Evolutionary conservation across 176 grass and related monocot species (phyloP), one percentile per base, ranked within the genome.

Genomic region (Bothriochloa decipiens): DNA sequence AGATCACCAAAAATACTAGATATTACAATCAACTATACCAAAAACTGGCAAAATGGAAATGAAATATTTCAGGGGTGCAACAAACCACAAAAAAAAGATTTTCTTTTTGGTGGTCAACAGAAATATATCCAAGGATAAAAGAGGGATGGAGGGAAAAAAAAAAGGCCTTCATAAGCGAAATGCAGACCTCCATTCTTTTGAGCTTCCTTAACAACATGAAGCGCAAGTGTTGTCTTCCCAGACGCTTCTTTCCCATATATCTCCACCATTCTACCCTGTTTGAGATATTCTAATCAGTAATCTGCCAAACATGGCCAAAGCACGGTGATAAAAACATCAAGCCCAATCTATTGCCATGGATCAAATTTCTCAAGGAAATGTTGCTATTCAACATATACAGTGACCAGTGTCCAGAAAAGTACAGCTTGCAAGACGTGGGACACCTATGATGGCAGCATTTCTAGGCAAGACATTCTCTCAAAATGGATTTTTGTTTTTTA

Each of bases 181-280:
- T 67, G 37, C 45, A 28, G 53, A 95, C 96, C 96, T 95, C 96
- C 96, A 50, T 82, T 79, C 78, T 95, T 98, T 85, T 95, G 96
- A 65, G 96, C 89, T 92, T 98, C 93, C 84, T 93, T 98, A 45
- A 95, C 83, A 76, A 95, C 87, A 89, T 98, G 96, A 84, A 98
- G 91, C 12, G 93, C 93, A 75, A 98, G 96, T 28, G 96, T 93
- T 83, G 96, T 98, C 87, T 98, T 98, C 50, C 96, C 96, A 68
- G 92, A 95, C 79, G 93, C 87, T 67, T 98, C 96, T 85, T 88
- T 98, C 7, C 93, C 96, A 79, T 81, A 98, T 83, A 98, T 90
- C 87, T 98, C 96, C 80, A 98, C 89, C 76, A 98, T 95, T 92
- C 96, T 95, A 68, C 96, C 96, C 96, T 98, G 87, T 82, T 82